Evolutionary conservation across 768 basidiomycete genomes (phyloP).

Genomic region (Rickenella mellea): DNA sequence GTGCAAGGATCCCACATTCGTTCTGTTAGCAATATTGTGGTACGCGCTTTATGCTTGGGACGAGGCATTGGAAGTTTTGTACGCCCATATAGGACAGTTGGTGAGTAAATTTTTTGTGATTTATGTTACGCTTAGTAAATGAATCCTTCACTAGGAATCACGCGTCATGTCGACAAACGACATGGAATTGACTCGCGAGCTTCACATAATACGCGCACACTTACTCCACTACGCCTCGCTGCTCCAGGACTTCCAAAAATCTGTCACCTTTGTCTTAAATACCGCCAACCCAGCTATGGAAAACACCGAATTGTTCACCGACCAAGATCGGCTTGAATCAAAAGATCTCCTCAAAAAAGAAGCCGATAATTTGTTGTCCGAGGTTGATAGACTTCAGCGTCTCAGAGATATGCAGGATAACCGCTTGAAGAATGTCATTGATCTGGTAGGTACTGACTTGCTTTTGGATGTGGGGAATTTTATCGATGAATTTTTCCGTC

Average conservation of each 20-base stretch:
- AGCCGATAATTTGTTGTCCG: slow-evolving; percentile 4
- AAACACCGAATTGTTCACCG: too few relatives aligned
- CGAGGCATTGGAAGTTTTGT: slow-evolving; percentile 43
- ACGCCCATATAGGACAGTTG: slow-evolving; percentile 39
- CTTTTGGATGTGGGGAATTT: too few relatives aligned
- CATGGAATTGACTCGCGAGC: slow-evolving; percentile 37
- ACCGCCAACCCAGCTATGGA: slow-evolving; percentile 42
- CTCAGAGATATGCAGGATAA: slow-evolving; percentile 19
- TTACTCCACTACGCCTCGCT: slow-evolving; percentile 46
- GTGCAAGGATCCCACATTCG: slow-evolving; percentile 41
- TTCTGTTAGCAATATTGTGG: slow-evolving; percentile 45
- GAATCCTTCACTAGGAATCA: too few relatives aligned
- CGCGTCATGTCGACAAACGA: slow-evolving; percentile 29
- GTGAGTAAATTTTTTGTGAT: slow-evolving; percentile 24
- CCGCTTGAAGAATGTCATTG: slow-evolving; percentile 23
- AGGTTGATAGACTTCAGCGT: slow-evolving; percentile 8
- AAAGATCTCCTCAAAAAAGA: slow-evolving; percentile 3
- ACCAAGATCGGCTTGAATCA: too few relatives aligned
- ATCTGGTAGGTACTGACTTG: slow-evolving; percentile 16
- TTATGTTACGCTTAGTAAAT: background rate
- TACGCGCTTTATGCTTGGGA: slow-evolving; percentile 57
- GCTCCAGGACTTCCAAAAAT: slow-evolving; percentile 42
- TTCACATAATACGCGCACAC: slow-evolving; percentile 50
- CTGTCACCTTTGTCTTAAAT: slow-evolving; percentile 36
- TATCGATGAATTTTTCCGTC: too few relatives aligned